Evolutionary conservation across 768 basidiomycete species (phyloP).

Genomic region (Gloeopeniophorella convolvens): DNA sequence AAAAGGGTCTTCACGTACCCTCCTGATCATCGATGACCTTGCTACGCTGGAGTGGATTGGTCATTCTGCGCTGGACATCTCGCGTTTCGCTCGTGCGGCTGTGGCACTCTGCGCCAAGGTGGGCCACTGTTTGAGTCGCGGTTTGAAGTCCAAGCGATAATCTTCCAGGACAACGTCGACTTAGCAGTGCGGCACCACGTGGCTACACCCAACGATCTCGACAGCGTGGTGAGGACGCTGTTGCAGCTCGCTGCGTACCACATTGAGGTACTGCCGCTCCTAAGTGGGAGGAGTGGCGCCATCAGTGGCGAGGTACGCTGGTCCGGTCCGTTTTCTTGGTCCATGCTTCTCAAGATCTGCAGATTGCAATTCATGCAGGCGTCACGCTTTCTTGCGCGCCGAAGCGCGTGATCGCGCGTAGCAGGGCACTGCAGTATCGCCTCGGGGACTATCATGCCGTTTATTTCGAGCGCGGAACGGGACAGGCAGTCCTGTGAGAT

Average conservation of each 20-base stretch:
- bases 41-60: conserved; percentile 70
- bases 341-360: background rate
- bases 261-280: conserved; percentile 62
- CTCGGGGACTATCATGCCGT: conserved; percentile 57
- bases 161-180: conserved; percentile 43
- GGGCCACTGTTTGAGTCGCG: background rate
- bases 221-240: conserved; percentile 52
- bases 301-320: conserved; percentile 66
- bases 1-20: conserved; percentile 19
- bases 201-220: conserved; percentile 44
- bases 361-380: conserved; percentile 63
- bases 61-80: conserved; percentile 42
- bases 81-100: conserved; percentile 55
- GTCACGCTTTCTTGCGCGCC: conserved; percentile 31
- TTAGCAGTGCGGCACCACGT: conserved; percentile 63
- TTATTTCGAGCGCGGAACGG: conserved; percentile 72
- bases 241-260: conserved; percentile 63
- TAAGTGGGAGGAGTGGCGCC: conserved; percentile 69
- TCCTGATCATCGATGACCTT: conserved; percentile 70
- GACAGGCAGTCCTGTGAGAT: conserved; percentile 50
- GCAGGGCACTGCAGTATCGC: conserved; percentile 60
- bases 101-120: conserved; percentile 46
- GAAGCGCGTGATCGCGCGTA: conserved; percentile 43
- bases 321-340: background rate
- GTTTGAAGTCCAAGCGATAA: background rate